Conservation (phyloP, 2,329 filamentous ascomycete genomes). For the Alternaria ventricosa region DNA sequence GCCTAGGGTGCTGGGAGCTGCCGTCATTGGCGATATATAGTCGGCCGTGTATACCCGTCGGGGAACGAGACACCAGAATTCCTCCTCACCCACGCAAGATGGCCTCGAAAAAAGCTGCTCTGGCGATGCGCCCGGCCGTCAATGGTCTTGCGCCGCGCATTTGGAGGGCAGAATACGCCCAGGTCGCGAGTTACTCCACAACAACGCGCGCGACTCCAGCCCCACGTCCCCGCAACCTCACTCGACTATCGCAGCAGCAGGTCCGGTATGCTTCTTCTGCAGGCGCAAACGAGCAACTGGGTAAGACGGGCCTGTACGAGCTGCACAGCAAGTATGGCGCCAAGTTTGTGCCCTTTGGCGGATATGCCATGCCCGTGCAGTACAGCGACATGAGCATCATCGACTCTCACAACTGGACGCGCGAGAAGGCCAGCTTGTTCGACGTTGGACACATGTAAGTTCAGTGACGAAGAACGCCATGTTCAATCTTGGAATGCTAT, state of each 20-base stretch:
- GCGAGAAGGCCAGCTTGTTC: conserved; percentile 86
- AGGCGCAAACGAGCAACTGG: conserved; percentile 39
- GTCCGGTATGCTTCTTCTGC: conserved; percentile 40
- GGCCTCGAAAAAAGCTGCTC: conserved; percentile 37
- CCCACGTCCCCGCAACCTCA: conserved; percentile 34
- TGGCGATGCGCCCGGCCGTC: conserved; percentile 32
- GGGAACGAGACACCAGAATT: not conserved
- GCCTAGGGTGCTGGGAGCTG: conserved; percentile 11
- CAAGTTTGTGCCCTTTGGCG: conserved; percentile 97
- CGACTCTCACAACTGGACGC: conserved; percentile 89
- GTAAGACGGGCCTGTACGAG: conserved; percentile 77
- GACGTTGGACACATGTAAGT: conserved; percentile 94
- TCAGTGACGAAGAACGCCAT: not conserved
- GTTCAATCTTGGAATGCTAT: not conserved
- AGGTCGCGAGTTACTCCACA: conserved; percentile 17
- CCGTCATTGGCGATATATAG: conserved; percentile 28
- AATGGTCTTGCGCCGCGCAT: conserved; percentile 29
- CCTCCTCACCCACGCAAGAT: conserved; percentile 29
- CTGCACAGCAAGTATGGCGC: conserved; percentile 78
- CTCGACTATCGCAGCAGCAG: conserved; percentile 20
- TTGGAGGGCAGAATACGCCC: conserved; percentile 18
- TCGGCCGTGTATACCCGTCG: conserved; percentile 26
- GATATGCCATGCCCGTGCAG: conserved; percentile 90
- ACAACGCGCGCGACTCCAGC: conserved; percentile 25
- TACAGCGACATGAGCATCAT: conserved; percentile 79